Percentiles rank a stretch among this genome's conserved stretches.
phyloP scores from a whole-genome alignment of 306 rosid species.

The Begonia loranthoides region DNA sequence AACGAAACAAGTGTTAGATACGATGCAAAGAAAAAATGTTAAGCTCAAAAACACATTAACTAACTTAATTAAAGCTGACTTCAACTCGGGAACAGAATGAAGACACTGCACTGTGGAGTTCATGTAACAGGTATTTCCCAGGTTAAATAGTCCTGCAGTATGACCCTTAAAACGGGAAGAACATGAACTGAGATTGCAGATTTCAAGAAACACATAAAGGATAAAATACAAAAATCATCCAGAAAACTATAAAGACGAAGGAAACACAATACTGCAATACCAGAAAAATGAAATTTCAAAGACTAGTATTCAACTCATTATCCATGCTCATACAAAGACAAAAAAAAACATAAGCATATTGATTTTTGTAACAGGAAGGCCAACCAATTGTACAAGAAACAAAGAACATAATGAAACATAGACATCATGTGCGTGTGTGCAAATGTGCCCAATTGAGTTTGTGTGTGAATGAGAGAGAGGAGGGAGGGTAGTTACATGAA shows the following conservation, averaged over 20 bases:
- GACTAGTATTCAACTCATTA: no score
- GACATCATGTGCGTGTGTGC: no score
- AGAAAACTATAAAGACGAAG: no score
- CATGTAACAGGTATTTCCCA: conserved; percentile 99
- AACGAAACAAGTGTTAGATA: conserved; percentile 3
- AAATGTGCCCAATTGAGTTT: no score
- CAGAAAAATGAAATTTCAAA: background rate
- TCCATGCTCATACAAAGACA: no score
- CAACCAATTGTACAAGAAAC: no score
- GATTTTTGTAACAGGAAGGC: no score
- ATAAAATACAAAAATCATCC: conserved; percentile 8
- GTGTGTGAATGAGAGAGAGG: no score
- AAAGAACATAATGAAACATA: no score
- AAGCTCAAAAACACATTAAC: conserved; percentile 15
- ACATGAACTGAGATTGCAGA: conserved; percentile 3
- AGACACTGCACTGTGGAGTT: conserved; percentile 95
- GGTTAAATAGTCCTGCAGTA: conserved; percentile 80
- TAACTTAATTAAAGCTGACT: conserved; percentile 78
- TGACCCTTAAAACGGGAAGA: conserved; percentile 50
- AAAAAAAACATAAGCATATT: no score
- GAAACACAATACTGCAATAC: conserved; percentile 1
- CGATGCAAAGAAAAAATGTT: conserved; percentile 10
- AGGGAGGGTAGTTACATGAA: no score
- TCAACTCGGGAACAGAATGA: conserved; percentile 97
- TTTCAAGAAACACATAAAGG: background rate